These are phyloP conservation scores for Lasiodiplodia gonubiensis DNA, from an alignment of 2,329 filamentous ascomycete species.

Conservation along the genomic window DNA sequence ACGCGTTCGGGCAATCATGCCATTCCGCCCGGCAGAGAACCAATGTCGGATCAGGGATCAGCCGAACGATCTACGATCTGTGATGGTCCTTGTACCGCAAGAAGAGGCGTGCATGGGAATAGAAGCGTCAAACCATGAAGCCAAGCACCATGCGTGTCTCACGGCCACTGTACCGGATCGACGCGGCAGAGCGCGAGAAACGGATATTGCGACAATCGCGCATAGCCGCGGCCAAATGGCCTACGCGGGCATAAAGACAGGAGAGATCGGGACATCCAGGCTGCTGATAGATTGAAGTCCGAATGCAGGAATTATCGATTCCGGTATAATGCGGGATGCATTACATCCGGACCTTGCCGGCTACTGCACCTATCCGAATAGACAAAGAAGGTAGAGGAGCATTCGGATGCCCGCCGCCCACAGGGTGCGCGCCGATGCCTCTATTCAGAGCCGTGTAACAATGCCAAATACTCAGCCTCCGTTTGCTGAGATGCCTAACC, in stretches of 20 bases:
- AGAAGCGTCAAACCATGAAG: not conserved
- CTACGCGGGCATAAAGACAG: not conserved
- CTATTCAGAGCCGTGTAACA: constrained; percentile 5
- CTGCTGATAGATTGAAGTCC: not conserved
- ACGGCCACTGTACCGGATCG: constrained; percentile 7
- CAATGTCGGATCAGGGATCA: not conserved
- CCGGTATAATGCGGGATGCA: constrained; percentile 9
- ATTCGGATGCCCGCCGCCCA: not conserved
- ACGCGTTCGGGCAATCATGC: not conserved
- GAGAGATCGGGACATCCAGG: not conserved
- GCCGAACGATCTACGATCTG: constrained; percentile 9
- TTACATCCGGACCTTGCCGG: constrained; percentile 9
- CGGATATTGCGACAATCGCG: constrained; percentile 12
- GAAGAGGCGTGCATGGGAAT: not conserved
- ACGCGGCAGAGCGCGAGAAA: constrained; percentile 1
- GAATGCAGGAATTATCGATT: constrained; percentile 12
- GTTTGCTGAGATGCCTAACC: constrained; percentile 10
- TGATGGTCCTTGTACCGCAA: not conserved
- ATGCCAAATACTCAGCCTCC: constrained; percentile 2
- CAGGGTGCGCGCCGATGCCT: not conserved
- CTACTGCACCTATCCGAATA: constrained; percentile 12
- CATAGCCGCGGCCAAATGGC: not conserved
- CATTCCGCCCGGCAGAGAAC: not conserved
- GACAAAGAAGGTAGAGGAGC: not conserved
- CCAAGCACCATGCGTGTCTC: constrained; percentile 8